Conservation (phyloP, 2,329 filamentous ascomycete species). For the Huntiella abstrusa region DNA sequence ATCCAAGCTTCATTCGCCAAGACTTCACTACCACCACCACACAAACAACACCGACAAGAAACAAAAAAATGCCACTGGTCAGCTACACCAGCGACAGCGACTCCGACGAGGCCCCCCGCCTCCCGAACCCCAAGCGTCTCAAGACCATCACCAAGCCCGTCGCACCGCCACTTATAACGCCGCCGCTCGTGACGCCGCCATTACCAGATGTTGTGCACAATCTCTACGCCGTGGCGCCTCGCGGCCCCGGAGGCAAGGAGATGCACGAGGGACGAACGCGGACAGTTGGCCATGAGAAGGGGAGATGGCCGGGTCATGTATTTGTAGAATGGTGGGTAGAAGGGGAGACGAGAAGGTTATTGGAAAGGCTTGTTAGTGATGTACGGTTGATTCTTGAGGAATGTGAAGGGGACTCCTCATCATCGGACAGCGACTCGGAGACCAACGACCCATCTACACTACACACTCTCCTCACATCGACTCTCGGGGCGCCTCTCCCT, state of each 20-base stretch:
- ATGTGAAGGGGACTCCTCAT: constrained; percentile 13
- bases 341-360: constrained; percentile 25
- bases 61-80: constrained; percentile 34
- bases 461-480: constrained; percentile 53
- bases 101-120: neutral
- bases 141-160: constrained; percentile 4
- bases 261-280: constrained; percentile 75
- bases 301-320: constrained; percentile 84
- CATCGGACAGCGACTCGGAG: neutral
- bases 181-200: constrained; percentile 30
- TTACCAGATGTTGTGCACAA: constrained; percentile 70
- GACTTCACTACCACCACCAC: too few relatives aligned
- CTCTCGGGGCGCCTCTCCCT: constrained; percentile 58
- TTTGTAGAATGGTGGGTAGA: constrained; percentile 66
- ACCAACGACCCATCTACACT: constrained; percentile 20
- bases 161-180: constrained; percentile 2
- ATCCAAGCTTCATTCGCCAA: neutral
- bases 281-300: constrained; percentile 63
- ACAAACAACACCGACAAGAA: too few relatives aligned
- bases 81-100: constrained; percentile 29
- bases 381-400: constrained; percentile 18
- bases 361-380: constrained; percentile 25
- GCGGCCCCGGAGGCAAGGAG: constrained; percentile 66
- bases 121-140: constrained; percentile 6
- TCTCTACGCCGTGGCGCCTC: constrained; percentile 67